Evolutionary conservation across 371 early-diverging fungal species (phyloP), one percentile per base, ranked within the genome.

Genomic region (Amoeboaphelidium occidentale): DNA sequence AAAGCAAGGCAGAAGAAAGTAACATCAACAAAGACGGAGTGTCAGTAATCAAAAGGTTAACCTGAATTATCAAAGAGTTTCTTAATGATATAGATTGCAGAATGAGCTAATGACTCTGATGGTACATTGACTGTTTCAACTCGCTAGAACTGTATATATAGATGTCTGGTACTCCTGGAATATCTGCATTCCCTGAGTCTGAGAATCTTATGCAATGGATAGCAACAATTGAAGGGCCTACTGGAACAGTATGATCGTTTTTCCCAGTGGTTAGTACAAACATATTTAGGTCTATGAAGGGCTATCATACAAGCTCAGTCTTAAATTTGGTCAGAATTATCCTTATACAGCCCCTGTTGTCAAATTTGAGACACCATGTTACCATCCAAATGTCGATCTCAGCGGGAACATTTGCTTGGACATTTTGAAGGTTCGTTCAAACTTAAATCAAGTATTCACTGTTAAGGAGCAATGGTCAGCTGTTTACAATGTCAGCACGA

Each of bases 331-430:
- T 1, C 17, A 54, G 0, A 62, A 70, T 57, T 78, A 78, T 50
- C 79, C 79, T 10, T 75, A 63, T 49, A 59, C 60, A 0, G 65
- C 78, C 3, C 79, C 79, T 1, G 61, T 59, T 0, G 67, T 78
- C 27, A 58, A 54, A 27, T 78, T 78, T 51, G 63, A 63, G 27
- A 68, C 75, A 14, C 67, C 65, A 2, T 63, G 63, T 52, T 78
- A 61, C 62, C 79, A 78, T 53, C 79, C 79, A 1, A 78, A 78
- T 50, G 75, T 78, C 14, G 78, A 75, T 53, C 54, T 61, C 28
- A 52, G 45, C 21, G 79, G 78, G 22, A 68, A 61, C 44, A 78
- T 78, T 43, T 78, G 78, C 47, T 52, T 78, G 52, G 78, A 78
- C 52, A 77, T 78, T 27, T 58, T 78, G 21, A 78, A 72, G 53